These are phyloP conservation scores for Kuraishia hungarica DNA, from an alignment of 805 yeast genomes.

Conservation along the genomic window DNA sequence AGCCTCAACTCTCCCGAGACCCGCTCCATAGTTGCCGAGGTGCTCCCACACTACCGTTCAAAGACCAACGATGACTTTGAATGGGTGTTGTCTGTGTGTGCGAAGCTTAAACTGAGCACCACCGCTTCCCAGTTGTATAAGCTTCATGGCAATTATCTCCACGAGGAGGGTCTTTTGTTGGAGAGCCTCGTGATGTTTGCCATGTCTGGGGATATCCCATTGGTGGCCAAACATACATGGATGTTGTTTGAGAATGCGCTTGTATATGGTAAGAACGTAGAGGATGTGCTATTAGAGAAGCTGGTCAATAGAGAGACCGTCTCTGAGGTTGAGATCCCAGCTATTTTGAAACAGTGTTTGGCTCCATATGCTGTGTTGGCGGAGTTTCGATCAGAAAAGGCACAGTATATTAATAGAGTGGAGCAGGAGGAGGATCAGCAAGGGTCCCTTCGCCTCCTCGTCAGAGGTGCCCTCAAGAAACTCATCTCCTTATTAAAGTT, in stretches of 20 bases:
- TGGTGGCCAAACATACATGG: constrained; percentile 47
- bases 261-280: constrained; percentile 39
- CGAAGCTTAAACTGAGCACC: constrained; percentile 50
- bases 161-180: constrained; percentile 24
- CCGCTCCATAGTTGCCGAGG: constrained; percentile 40
- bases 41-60: constrained; percentile 52
- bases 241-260: constrained; percentile 53
- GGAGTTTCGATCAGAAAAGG: constrained; percentile 32
- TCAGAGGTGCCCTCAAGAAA: constrained; percentile 19
- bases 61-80: constrained; percentile 69
- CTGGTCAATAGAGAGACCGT: constrained; percentile 2
- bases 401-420: constrained; percentile 12
- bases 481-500: constrained; percentile 35
- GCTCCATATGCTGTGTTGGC: constrained; percentile 64
- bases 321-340: constrained; percentile 30
- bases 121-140: constrained; percentile 50
- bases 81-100: constrained; percentile 70
- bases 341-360: constrained; percentile 57
- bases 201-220: constrained; percentile 48
- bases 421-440: constrained; percentile 2
- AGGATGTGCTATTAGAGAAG: constrained; percentile 35
- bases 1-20: constrained; percentile 35
- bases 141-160: constrained; percentile 37
- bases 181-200: constrained; percentile 62
- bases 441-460: neutral